phyloP scores from a whole-genome alignment of 2,329 filamentous ascomycete species.

The Leptosphaerulina australis region DNA sequence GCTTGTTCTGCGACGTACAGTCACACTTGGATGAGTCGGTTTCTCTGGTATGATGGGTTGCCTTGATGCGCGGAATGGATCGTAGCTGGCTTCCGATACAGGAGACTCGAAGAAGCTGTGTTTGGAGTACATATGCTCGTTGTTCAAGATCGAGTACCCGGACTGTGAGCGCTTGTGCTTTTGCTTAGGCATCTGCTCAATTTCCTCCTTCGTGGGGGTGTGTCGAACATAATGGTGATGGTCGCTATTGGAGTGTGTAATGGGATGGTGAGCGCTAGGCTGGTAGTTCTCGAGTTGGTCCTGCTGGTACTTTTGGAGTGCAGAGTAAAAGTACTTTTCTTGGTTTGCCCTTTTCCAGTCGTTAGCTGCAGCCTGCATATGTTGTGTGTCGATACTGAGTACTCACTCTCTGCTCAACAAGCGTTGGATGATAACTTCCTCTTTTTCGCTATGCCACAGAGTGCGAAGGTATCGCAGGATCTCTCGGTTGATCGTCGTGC shows the following conservation, averaged over 20 bases:
- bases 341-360: constrained; percentile 71
- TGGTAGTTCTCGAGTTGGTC: constrained; percentile 85
- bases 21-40: constrained; percentile 67
- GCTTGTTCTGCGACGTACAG: constrained; percentile 64
- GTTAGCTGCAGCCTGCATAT: neutral
- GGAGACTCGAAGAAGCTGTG: constrained; percentile 59
- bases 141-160: constrained; percentile 62
- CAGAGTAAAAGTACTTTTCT: constrained; percentile 90
- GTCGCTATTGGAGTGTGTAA: constrained; percentile 87
- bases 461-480: constrained; percentile 85
- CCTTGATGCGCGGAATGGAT: constrained; percentile 78
- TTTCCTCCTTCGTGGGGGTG: constrained; percentile 31
- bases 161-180: constrained; percentile 57
- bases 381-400: neutral
- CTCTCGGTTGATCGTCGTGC: constrained; percentile 76
- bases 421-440: constrained; percentile 71
- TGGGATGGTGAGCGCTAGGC: constrained; percentile 64
- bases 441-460: constrained; percentile 85
- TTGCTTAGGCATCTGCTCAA: constrained; percentile 44
- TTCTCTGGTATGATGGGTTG: constrained; percentile 55
- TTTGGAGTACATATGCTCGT: constrained; percentile 57
- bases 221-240: constrained; percentile 64
- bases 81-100: constrained; percentile 69
- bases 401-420: constrained; percentile 60
- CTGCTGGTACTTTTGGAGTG: constrained; percentile 81